These are phyloP conservation scores for Mortierella sp. DNA, from an alignment of 371 early-diverging fungal species.

Conservation along the genomic window DNA sequence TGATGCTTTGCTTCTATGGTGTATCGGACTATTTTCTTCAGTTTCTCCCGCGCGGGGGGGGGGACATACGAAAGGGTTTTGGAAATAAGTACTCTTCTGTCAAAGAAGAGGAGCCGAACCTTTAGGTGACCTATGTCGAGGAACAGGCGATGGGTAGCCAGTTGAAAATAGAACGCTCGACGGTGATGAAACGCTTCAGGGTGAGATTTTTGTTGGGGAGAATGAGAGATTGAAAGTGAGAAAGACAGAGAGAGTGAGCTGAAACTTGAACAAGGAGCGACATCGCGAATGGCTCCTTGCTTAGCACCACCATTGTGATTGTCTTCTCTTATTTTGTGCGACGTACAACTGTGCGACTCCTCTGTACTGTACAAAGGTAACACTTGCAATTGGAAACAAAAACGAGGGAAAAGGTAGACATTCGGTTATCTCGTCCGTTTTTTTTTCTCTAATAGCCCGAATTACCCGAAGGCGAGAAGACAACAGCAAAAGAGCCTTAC, in stretches of 20 bases:
- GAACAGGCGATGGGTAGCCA: background rate
- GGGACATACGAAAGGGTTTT: background rate
- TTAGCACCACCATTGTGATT: background rate
- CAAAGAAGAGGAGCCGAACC: background rate
- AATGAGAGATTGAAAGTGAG: background rate
- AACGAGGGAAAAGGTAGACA: background rate
- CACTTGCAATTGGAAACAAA: background rate
- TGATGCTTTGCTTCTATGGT: background rate
- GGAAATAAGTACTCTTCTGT: background rate
- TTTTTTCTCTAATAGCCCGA: background rate
- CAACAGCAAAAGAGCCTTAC: background rate
- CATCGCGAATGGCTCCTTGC: background rate
- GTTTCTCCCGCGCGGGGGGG: background rate
- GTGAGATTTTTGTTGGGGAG: conserved; percentile 11
- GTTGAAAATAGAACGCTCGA: conserved; percentile 25
- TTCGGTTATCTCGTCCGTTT: background rate
- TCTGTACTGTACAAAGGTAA: background rate
- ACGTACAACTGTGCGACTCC: no score
- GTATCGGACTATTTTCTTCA: background rate
- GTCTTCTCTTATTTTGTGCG: background rate
- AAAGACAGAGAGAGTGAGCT: background rate
- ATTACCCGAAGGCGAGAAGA: background rate
- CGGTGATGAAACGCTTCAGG: conserved; percentile 25
- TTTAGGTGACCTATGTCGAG: background rate
- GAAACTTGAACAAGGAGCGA: background rate